Base-by-base conservation (phyloP, 176 grass and related monocot genomes). In the Avena insularis region DNA sequence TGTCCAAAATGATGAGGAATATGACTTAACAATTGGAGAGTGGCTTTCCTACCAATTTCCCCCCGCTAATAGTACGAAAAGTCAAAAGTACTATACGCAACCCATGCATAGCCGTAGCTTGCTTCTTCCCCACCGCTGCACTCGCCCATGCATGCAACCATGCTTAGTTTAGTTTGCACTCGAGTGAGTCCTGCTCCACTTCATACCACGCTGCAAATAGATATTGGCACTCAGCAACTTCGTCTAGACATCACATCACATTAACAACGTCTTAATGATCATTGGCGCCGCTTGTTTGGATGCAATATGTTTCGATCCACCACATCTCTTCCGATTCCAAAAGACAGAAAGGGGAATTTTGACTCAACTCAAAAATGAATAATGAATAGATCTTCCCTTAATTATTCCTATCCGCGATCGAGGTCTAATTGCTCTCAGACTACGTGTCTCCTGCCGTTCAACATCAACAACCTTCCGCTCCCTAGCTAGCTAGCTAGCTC, bases 1-100 rank as follows among this genome's bases (percentile, higher is more conserved):
- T 36, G 25, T 72, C 70, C 56, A 29, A 29, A 82, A 76, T 66
- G 70, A 20, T 7, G 86, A 63, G 47, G 86, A 31, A 46, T 86
- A 86, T n/a, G 4, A 70, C 13, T 86, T 79, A 86, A 79, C 62
- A 86, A 68, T 53, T 79, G 9, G 36, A 15, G 35, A 79, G 56
- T 12, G 66, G 5, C 71, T 78, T 83, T 88, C 72, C 50, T 49
- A 36, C 61, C 50, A 15, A 68, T 68, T 88, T 83, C 33, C 79
- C 15, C n/a, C 25, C 13, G 10, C 2, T 59, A 27, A 45, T 62
- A 62, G 59, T 62, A 9, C 8, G n/a, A 8, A 61, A 19, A 65
- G 79, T 82, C 86, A 75, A 43, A 36, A 55, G 16, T 33, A 77
- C 79, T 77, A 31, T 75, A 71, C 40, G 6, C 58, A 10, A 64